Evolutionary conservation across 768 basidiomycete genomes (phyloP).

Genomic region (Psilocybe subaeruginosa): DNA sequence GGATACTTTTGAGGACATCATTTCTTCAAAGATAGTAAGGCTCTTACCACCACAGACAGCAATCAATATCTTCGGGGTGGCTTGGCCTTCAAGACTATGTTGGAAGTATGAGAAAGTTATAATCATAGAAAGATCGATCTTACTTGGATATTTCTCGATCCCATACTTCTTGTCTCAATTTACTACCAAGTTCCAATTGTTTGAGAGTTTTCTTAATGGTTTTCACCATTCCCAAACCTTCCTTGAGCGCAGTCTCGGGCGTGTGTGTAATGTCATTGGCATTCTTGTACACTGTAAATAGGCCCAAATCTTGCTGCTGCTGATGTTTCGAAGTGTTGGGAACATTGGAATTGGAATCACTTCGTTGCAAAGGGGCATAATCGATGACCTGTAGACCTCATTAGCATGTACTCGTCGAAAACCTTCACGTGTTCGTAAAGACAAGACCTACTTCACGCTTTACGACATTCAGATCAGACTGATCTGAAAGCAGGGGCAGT

Average conservation of each 20-base stretch:
- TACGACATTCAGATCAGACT: not conserved
- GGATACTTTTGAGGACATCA: not conserved
- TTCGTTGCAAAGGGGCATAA: not conserved
- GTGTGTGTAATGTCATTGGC: conserved; percentile 47
- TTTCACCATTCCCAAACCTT: conserved; percentile 57
- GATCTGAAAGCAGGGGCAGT: not conserved
- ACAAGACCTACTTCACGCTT: not conserved
- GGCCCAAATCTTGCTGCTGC: not conserved
- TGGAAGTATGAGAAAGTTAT: conserved; percentile 1
- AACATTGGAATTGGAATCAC: not conserved
- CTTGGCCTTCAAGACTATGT: conserved; percentile 49
- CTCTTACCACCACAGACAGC: conserved; percentile 64
- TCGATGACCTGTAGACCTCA: not conserved
- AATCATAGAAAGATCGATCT: not conserved
- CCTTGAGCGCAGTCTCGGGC: conserved; percentile 51
- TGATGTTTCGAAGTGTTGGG: not conserved
- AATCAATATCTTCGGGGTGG: conserved; percentile 58
- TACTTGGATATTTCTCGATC: conserved; percentile 53
- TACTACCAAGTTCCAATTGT: conserved; percentile 52
- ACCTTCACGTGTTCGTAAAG: not conserved
- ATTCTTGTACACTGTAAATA: conserved; percentile 39
- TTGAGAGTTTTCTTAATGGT: conserved; percentile 45
- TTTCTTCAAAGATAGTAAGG: not conserved
- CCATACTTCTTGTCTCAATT: conserved; percentile 63
- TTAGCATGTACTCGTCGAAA: not conserved